phyloP scores from a whole-genome alignment of 352 stramenopile species.

The Phytophthora crassamura region DNA sequence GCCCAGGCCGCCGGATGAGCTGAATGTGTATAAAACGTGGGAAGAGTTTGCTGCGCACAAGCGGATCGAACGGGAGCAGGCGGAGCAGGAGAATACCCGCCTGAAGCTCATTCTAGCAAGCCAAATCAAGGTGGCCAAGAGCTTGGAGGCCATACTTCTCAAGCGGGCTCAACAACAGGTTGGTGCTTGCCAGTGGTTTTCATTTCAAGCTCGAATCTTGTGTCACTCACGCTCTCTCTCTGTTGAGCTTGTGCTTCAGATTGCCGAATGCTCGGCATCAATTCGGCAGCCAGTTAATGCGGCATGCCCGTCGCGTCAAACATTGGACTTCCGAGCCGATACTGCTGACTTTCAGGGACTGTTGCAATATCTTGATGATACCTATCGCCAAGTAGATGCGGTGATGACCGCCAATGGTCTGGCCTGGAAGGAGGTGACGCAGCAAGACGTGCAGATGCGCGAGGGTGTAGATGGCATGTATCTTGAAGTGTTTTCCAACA shows the following conservation, averaged over 20 bases:
- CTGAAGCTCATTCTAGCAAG: slow-evolving; percentile 48
- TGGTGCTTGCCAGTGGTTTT: neutral
- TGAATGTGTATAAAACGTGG: slow-evolving; percentile 19
- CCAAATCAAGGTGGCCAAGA: slow-evolving; percentile 55
- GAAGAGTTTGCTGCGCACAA: slow-evolving; percentile 18
- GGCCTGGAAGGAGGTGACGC: slow-evolving; percentile 28
- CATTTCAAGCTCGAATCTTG: neutral
- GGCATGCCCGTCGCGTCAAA: slow-evolving; percentile 16
- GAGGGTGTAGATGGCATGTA: slow-evolving; percentile 33
- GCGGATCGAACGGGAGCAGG: slow-evolving; percentile 11
- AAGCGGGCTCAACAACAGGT: slow-evolving; percentile 34
- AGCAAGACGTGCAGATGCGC: slow-evolving; percentile 37
- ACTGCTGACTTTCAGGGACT: slow-evolving; percentile 31
- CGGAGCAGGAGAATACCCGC: slow-evolving; percentile 40
- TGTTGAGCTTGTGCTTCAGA: slow-evolving; percentile 10
- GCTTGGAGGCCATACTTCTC: slow-evolving; percentile 47
- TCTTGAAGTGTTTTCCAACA: slow-evolving; percentile 42
- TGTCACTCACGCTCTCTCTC: neutral
- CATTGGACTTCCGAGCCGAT: slow-evolving; percentile 31
- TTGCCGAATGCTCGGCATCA: slow-evolving; percentile 23
- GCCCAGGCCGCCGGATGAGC: neutral
- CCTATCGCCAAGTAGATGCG: slow-evolving; percentile 32
- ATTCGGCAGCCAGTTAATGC: slow-evolving; percentile 24
- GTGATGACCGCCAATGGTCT: slow-evolving; percentile 39
- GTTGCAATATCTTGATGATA: slow-evolving; percentile 30